Percentiles rank a stretch among this genome's conserved stretches.
Evolutionary conservation across 495 filamentous ascomycete genomes (phyloP).

Genomic region (Gamarada debralockiae): DNA sequence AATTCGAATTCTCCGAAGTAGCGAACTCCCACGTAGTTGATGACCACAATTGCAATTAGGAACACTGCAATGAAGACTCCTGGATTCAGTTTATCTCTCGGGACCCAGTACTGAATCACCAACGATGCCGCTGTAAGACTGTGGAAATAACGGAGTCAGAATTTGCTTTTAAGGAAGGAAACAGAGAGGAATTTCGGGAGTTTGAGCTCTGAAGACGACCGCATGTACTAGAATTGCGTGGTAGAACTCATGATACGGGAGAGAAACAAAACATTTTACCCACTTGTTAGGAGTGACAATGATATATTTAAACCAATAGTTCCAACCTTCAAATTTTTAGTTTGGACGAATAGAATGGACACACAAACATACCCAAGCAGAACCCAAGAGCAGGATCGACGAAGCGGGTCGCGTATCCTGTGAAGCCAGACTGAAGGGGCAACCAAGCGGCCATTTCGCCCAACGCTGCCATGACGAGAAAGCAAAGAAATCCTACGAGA

Average conservation of each 20-base stretch:
- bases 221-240: not conserved
- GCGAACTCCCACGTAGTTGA: slow-evolving; percentile 67
- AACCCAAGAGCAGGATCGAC: slow-evolving; percentile 21
- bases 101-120: slow-evolving; percentile 74
- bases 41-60: slow-evolving; percentile 60
- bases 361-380: not conserved
- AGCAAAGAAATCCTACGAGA: slow-evolving; percentile 62
- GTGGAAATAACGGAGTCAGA: slow-evolving; percentile 23
- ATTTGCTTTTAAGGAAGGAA: slow-evolving; percentile 20
- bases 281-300: not conserved
- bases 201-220: too few species aligned
- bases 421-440: slow-evolving; percentile 49
- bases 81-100: slow-evolving; percentile 41
- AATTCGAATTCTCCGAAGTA: slow-evolving; percentile 60
- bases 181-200: slow-evolving; percentile 48
- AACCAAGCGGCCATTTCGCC: slow-evolving; percentile 71
- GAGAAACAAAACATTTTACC: not conserved
- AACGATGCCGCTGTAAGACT: slow-evolving; percentile 55
- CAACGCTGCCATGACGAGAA: slow-evolving; percentile 51
- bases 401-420: slow-evolving; percentile 24
- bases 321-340: not conserved
- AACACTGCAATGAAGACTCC: slow-evolving; percentile 73
- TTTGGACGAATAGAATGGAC: not conserved
- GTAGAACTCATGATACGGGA: not conserved
- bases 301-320: slow-evolving; percentile 1